Evolutionary conservation across 495 filamentous ascomycete genomes (phyloP), one percentile per base, ranked within the genome.

Genomic region (Neurospora sp.): DNA sequence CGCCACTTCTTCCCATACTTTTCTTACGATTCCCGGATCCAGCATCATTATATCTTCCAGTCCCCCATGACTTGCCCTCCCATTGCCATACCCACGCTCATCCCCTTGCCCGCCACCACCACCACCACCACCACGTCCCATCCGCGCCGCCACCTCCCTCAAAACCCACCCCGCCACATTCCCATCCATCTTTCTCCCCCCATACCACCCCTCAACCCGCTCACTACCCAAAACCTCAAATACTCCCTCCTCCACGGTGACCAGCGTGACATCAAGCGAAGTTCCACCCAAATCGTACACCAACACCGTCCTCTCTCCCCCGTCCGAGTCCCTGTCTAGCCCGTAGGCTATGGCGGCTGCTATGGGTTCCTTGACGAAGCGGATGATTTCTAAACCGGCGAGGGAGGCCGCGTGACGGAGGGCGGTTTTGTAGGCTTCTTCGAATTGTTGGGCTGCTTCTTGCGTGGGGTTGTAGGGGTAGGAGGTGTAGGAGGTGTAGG

Each of bases 211-310:
- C 20, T 54, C 46, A 0, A 27, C 4, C 46, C 46, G 12, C 46
- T 54, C 46, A 14, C 20, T 20, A 0, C 20, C 90, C 83, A 93
- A 86, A 75, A 99, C 96, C 84, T 98, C 93, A 83, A 98, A 98
- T 74, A 93, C 91, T 78, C 94, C 95, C 75, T 93, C 85, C 76
- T 99, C 95, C 73, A 97, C 93, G 38, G 92, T 92, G 20, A 99
- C 87, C 75, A 99, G 92, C 70, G 96, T 97, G 44, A 98, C 95
- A 94, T 99, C 95, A 81, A 99, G 97, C 77, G 95, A 97, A 90
- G 94, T 95, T 89, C 94, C 95, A 89, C 95, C 95, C 77, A 97
- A 92, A 91, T 98, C 95, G 84, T 96, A 96, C 75, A 96, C 93
- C 75, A 96, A 92, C 76, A 95, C 91, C 90, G 78, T 90, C 89